Percentiles rank a stretch among this genome's conserved stretches.
Evolutionary conservation across 768 basidiomycete genomes (phyloP).

Genomic region (Boletus huronensis): DNA sequence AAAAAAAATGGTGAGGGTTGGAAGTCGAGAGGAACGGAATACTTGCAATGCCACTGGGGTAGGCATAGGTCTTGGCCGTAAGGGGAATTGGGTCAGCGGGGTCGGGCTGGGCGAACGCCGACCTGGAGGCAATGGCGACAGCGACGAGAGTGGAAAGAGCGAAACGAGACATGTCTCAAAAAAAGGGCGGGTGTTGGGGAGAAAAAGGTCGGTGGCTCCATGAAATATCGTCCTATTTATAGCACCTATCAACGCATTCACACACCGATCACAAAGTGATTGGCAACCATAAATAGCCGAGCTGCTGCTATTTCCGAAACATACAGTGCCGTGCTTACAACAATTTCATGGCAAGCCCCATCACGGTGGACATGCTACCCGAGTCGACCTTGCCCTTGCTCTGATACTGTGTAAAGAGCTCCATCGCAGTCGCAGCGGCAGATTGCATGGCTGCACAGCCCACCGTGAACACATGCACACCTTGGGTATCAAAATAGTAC

Average conservation of each 20-base stretch:
- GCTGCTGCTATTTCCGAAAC: neutral
- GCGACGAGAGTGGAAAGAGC: conserved; percentile 41
- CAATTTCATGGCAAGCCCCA: conserved; percentile 26
- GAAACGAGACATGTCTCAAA: conserved; percentile 45
- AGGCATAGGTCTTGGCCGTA: conserved; percentile 41
- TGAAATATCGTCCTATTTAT: conserved; percentile 15
- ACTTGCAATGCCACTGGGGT: conserved; percentile 43
- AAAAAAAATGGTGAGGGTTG: neutral
- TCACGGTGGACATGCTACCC: conserved; percentile 27
- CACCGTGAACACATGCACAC: neutral
- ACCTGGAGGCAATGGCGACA: conserved; percentile 29
- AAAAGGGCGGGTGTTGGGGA: neutral
- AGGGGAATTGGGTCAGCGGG: conserved; percentile 49
- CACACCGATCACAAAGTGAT: too few relatives aligned
- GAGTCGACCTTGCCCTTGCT: conserved; percentile 26
- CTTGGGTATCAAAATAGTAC: neutral
- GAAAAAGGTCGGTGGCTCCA: too few relatives aligned
- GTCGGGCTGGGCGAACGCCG: conserved; percentile 29
- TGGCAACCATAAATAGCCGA: neutral
- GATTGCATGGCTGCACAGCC: conserved; percentile 30
- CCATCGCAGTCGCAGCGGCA: conserved; percentile 30
- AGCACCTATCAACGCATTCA: neutral
- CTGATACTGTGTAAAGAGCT: conserved; percentile 25
- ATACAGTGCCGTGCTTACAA: too few relatives aligned
- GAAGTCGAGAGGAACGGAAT: neutral